Base-by-base conservation (phyloP, 2,329 filamentous ascomycete species). In the Neopestalotiopsis clavispora region DNA sequence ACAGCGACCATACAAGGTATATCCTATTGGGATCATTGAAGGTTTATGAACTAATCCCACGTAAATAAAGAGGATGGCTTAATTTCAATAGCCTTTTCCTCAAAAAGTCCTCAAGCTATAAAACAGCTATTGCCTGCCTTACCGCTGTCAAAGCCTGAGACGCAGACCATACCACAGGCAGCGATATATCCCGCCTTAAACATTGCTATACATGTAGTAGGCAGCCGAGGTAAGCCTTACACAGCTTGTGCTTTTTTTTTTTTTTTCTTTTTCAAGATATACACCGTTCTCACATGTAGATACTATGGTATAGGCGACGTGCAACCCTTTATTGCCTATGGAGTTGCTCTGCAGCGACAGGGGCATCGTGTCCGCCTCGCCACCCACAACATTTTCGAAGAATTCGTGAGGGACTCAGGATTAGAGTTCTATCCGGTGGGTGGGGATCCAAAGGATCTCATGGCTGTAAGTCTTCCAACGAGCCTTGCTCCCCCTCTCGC, bases 291-390 rank as follows among this genome's bases (percentile, higher is more conserved):
- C 32, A 34, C 32, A 34, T 34, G 9, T 34, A 34, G 4, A 34
- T 34, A 34, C 32, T 34, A 9, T 34, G 4, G 32, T 34, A 9
- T 4, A 34, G 32, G 84, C 6, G 84, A 86, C 71, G 82, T 86
- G 0, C 84, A 86, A 68, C 84, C 84, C 0, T 86, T 86, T 69
- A 76, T 86, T 62, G 83, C 83, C 0, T 71, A 86, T 0, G 84
- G 83, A 0, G 81, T 79, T 40, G 82, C 79, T 17, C 74, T 87
- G 0, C 75, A 81, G 67, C 75, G 75, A 32, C 73, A 81, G 65
- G 81, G 82, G 1, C 84, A 85, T 74, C 77, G 82, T 2, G 80
- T 85, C 1, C 78, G 84, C 1, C 73, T 85, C 2, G 83, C 83
- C 1, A 85, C 84, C 4, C 84, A 85, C 67, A 67, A 74, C 60